phyloP scores from a whole-genome alignment of 2,329 filamentous ascomycete species.

The Onygena corvina region DNA sequence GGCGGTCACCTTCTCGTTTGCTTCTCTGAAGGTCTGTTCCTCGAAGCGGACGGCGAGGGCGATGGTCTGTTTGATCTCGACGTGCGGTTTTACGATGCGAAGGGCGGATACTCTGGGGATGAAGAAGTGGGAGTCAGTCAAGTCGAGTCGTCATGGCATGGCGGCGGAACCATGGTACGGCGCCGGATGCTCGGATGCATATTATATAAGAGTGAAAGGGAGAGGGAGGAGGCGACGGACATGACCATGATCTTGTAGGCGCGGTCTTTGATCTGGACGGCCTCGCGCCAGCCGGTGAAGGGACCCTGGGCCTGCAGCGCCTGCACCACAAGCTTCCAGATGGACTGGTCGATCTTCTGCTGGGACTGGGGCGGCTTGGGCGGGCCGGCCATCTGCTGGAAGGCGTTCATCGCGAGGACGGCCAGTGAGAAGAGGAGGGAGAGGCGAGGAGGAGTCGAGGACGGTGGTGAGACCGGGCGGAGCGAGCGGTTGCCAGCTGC shows the following conservation, averaged over 20 bases:
- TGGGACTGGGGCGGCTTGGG: constrained; percentile 10
- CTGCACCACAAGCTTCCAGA: constrained; percentile 29
- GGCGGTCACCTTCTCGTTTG: constrained; percentile 24
- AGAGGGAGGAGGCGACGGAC: background rate
- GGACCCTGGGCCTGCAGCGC: constrained; percentile 32
- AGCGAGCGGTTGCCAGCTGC: constrained; percentile 4
- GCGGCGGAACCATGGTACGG: background rate
- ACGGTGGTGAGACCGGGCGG: constrained; percentile 4
- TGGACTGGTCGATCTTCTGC: constrained; percentile 25
- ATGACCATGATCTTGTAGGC: constrained; percentile 21
- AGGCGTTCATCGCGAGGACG: constrained; percentile 2
- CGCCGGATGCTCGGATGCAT: background rate
- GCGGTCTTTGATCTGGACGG: constrained; percentile 30
- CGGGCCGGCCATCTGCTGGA: constrained; percentile 6
- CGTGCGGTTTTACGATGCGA: constrained; percentile 34
- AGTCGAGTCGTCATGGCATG: background rate
- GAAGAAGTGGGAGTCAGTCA: background rate
- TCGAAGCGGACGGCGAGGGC: constrained; percentile 36
- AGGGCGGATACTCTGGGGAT: constrained; percentile 34
- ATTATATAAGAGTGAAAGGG: background rate
- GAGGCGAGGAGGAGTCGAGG: background rate
- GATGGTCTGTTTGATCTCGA: constrained; percentile 29
- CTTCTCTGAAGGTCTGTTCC: constrained; percentile 34
- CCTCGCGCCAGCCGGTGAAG: constrained; percentile 36
- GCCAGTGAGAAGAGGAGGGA: background rate